Base-by-base conservation (phyloP, 768 basidiomycete genomes). In the Agaricus blazei region DNA sequence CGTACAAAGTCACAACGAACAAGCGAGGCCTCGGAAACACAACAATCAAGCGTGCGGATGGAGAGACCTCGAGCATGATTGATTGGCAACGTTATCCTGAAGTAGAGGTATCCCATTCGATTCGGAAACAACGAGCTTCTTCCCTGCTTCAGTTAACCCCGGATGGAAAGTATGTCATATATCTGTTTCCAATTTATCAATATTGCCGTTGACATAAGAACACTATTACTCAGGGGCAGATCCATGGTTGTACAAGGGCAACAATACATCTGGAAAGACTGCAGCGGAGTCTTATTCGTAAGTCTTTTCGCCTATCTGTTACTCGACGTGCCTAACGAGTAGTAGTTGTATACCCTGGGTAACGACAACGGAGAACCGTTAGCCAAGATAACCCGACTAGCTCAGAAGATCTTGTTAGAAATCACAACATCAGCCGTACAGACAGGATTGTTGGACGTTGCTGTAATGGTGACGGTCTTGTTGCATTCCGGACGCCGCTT, bases 1-100 rank as follows among this genome's bases (percentile, higher is more conserved):
- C 61, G 12, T 60, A 62, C 38, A 51, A 56, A 28, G 62, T 65
- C 26, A 49, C 59, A 9, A 65, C 64, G 2, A 58, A 58, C n/a
- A 51, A 48, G 2, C 54, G 52, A 2, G 41, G 58, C 0, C 29
- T 56, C 27, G 58, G 51, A 7, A 43, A 53, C 9, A 65, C 64
- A 4, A 59, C 51, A 15, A 60, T 63, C 53, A 54, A 47, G 4
- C 52, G 58, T 19, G 53, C 57, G 14, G 55, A 59, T 19, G 62
- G 59, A 11, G 37, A 36, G 44, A 37, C 43, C 1, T 63, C 61
- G 15, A 59, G 59, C n/a, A 52, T 38, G 3, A 51, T 65, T 34
- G 64, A 65, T 41, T 63, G 64, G 64, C 47, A 55, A 23, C 48
- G 54, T 19, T 54, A 58, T 11, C 60, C 60, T n/a, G 46, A 58